phyloP scores from a whole-genome alignment of 306 rosid species.

The Citrullus mucosospermus region DNA sequence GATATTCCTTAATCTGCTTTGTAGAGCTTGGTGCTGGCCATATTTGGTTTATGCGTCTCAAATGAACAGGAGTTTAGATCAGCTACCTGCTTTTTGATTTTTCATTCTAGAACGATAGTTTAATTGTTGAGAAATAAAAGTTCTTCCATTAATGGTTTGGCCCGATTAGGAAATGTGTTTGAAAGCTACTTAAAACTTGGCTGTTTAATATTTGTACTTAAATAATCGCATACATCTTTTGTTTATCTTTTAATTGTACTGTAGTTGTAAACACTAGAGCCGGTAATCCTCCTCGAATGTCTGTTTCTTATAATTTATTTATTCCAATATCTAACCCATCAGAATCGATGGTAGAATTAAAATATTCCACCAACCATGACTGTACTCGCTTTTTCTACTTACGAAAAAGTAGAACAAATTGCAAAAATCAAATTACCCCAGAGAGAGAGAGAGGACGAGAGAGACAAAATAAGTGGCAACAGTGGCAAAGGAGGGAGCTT shows the following conservation, averaged over 20 bases:
- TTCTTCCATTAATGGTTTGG: neutral
- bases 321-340: neutral
- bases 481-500: constrained; percentile 13
- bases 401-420: neutral
- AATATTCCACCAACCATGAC: neutral
- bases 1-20: neutral
- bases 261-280: neutral
- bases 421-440: neutral
- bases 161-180: neutral
- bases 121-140: neutral
- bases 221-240: neutral
- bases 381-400: neutral
- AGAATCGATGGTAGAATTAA: neutral
- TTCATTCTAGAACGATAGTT: neutral
- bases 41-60: neutral
- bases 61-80: neutral
- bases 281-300: neutral
- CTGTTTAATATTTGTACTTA: neutral
- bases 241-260: neutral
- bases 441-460: neutral
- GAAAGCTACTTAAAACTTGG: neutral
- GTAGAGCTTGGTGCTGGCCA: neutral
- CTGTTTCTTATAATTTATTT: neutral
- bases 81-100: neutral
- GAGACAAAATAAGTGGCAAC: constrained; percentile 3